Percentiles rank a stretch among this genome's conserved stretches.
These are phyloP conservation scores for Hordeum pubiflorum DNA, from an alignment of 202 grass and related monocot genomes.

Conservation along the genomic window DNA sequence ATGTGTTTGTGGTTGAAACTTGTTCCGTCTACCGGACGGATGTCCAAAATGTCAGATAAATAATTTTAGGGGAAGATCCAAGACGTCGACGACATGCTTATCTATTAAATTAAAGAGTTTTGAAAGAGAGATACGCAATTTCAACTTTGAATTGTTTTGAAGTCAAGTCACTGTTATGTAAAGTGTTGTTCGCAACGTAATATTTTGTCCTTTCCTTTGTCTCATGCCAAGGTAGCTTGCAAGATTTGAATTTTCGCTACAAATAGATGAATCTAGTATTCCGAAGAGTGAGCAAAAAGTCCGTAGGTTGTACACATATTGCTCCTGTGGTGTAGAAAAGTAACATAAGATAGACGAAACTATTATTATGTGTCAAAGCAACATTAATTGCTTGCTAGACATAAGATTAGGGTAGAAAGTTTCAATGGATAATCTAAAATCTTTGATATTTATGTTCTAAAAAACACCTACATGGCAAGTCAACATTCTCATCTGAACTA, in stretches of 20 bases:
- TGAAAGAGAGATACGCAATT: not conserved
- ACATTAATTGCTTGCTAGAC: not conserved
- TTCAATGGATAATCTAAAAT: not conserved
- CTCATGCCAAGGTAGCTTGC: not conserved
- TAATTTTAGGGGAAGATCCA: no score
- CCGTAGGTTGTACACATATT: no score
- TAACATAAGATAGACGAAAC: not conserved
- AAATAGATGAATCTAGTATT: not conserved
- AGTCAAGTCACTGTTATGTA: not conserved
- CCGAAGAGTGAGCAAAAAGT: no score
- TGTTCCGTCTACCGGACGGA: no score
- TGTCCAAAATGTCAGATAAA: no score
- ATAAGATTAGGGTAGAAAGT: not conserved
- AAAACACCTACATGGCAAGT: no score
- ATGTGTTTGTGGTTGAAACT: no score
- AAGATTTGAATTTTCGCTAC: not conserved
- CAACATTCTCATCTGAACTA: no score
- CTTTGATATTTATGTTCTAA: not conserved
- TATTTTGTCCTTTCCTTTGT: not conserved
- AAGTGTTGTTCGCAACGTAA: not conserved
- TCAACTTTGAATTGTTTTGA: not conserved
- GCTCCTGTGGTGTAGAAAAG: not conserved
- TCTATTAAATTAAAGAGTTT: not conserved
- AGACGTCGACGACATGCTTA: no score
- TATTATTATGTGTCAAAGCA: not conserved